A percentile compares a stretch with the other conserved stretches of the same genome.
phyloP scores from a whole-genome alignment of 306 rosid genomes.

The Potentilla sterilis region DNA sequence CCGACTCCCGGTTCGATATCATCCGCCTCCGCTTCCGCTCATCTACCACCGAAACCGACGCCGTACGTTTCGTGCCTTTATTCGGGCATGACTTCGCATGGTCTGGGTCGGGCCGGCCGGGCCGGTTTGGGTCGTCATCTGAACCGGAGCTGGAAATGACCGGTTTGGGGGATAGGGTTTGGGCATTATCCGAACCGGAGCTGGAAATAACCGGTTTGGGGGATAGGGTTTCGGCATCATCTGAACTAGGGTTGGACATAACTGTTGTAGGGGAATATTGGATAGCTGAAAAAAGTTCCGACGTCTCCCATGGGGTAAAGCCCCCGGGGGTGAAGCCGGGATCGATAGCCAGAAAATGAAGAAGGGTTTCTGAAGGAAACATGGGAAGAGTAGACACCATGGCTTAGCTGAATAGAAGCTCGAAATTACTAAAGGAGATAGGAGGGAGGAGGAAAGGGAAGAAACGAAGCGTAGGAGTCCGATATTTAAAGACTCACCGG shows the following conservation, averaged over 20 bases:
- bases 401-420: conserved; percentile 21
- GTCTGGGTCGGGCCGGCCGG: not conserved
- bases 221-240: conserved; percentile 5
- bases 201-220: conserved; percentile 12
- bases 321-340: conserved; percentile 30
- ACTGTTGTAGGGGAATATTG: conserved; percentile 27
- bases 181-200: conserved; percentile 13
- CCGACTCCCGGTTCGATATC: conserved; percentile 94
- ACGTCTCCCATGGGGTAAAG: conserved; percentile 42
- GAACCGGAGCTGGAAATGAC: conserved; percentile 30
- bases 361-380: conserved; percentile 33
- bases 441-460: conserved; percentile 79
- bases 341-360: conserved; percentile 44
- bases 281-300: conserved; percentile 26
- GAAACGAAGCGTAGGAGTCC: conserved; percentile 48
- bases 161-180: conserved; percentile 14
- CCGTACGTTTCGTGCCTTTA: conserved; percentile 13
- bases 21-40: conserved; percentile 73
- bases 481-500: conserved; percentile 38
- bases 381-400: conserved; percentile 59
- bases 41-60: conserved; percentile 23
- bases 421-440: conserved; percentile 25
- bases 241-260: conserved; percentile 44
- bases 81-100: conserved; percentile 24
- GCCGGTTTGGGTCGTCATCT: conserved; percentile 38